Base-by-base conservation (phyloP, 371 early-diverging fungal genomes). In the Actinomortierella ambigua region DNA sequence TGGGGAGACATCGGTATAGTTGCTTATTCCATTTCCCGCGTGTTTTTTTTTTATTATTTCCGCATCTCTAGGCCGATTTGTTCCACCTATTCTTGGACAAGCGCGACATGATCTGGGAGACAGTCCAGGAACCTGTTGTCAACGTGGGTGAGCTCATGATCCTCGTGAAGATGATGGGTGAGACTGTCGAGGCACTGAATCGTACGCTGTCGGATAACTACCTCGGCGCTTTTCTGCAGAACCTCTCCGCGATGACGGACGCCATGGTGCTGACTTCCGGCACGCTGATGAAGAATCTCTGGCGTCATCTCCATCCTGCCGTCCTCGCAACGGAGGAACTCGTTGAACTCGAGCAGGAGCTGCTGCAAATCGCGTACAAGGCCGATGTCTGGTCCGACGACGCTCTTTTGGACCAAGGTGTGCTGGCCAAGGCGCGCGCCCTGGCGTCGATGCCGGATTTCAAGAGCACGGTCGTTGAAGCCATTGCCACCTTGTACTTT, bases 401-500 rank as follows among this genome's bases (percentile, higher is more conserved):
- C 11, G 23, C 61, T 2, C 39, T 67, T 8, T 22, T 75, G 58
- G 75, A 75, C 55, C 50, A 60, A 29, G 68, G 64, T 46, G 58
- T 64, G n/a, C 29, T 78, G 44, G 68, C 68, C 1, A 71, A 68
- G 40, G 65, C 67, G 1, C 55, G 64, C 24, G 61, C 69, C 1
- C 69, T 63, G 53, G 64, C 65, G 13, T 63, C 76, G 28, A 79
- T 78, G 48, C 40, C 69, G 1, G 87, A 84, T 44, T 65, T 82
- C 41, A 92, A 90, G 76, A 75, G 78, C 29, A 82, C 85, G 5
- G 58, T 92, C 20, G 69, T 91, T n/a, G 92, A 93, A 60, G 92
- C 86, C 1, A 71, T 88, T 34, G 86, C 92, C 7, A 91, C 92
- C 0, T 68, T 93, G 20, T 90, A 90, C 69, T 88, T 85, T 54